Evolutionary conservation across 148 eudicot species (phyloP), one percentile per base, ranked within the genome.

Genomic region (Selenicereus undatus): DNA sequence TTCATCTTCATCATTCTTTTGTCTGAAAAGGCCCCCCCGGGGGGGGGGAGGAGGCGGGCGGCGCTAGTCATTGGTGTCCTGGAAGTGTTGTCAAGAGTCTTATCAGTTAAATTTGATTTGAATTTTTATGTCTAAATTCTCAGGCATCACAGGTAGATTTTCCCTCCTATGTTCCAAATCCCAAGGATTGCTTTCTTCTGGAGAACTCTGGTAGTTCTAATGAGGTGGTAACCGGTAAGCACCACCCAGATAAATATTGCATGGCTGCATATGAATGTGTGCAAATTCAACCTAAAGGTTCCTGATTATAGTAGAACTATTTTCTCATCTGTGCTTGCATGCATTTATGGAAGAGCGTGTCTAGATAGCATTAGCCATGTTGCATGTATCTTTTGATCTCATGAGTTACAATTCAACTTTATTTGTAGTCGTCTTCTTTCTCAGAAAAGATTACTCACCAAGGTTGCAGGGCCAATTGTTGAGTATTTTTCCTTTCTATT

Each of bases 151-250:
- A 29, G 43, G 5, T 8, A 26, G 65, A 51, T 4, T 16, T 72
- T 58, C 77, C 84, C 8, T 42, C 71, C 58, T 58, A 76, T 36
- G 21, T 27, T 50, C 48, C 43, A 68, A 35, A 24, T 48, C 32
- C 71, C 24, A 45, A 51, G 8, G 43, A 51, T 75, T 17, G 56
- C 79, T 58, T 45, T 36, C 71, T 35, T 29, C 14, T 48, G 77
- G 71, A 82, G 39, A 65, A 64, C 73, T 29, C 35, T 30, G 29
- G 39, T 48, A 71, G 77, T 30, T 27, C 27, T 76, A 24, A 20
- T 39, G 76, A 43, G 12, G 42, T 52, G 62, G 48, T 29, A 13
- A 36, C 78, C 39, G 56, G 85, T 82, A 78, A 78, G 74, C 73
- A 11, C 78, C 17, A 45, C 45, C 69, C 58, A 32, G 42, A 22